These are phyloP conservation scores for Apiospora aurea DNA, from an alignment of 2,329 filamentous ascomycete species.

Conservation along the genomic window DNA sequence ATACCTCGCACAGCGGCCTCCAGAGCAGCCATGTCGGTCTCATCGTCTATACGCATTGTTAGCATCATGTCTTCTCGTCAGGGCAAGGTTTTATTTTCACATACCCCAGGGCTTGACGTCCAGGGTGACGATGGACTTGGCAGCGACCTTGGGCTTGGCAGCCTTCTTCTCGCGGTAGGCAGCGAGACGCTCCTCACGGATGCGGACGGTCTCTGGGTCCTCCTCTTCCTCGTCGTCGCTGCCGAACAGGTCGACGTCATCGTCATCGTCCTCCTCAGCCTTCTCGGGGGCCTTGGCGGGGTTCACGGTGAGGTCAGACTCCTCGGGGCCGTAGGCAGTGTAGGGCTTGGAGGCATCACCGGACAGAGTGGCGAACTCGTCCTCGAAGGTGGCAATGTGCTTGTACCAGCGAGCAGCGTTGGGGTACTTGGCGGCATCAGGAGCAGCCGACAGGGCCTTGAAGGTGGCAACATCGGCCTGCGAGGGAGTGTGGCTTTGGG, in stretches of 20 bases:
- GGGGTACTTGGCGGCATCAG: slow-evolving; percentile 87
- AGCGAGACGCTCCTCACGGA: slow-evolving; percentile 88
- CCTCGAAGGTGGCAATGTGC: slow-evolving; percentile 92
- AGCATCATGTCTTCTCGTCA: slow-evolving; percentile 11
- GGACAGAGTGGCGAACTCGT: slow-evolving; percentile 88
- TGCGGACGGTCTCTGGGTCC: slow-evolving; percentile 81
- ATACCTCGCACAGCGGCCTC: slow-evolving; percentile 83
- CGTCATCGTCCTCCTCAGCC: slow-evolving; percentile 76
- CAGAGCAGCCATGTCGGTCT: slow-evolving; percentile 88
- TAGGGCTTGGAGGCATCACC: slow-evolving; percentile 90
- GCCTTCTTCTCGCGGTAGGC: slow-evolving; percentile 99
- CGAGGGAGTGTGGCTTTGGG: slow-evolving; percentile 66
- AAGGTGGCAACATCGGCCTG: slow-evolving; percentile 97
- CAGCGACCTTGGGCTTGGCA: slow-evolving; percentile 85
- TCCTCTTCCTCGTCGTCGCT: slow-evolving; percentile 79
- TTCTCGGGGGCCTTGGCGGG: slow-evolving; percentile 80
- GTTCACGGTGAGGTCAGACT: slow-evolving; percentile 78
- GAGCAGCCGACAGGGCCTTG: slow-evolving; percentile 82
- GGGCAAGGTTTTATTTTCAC: slow-evolving; percentile 43
- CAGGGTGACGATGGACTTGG: slow-evolving; percentile 95
- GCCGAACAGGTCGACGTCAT: slow-evolving; percentile 87
- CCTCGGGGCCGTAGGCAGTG: slow-evolving; percentile 91
- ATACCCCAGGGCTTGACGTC: slow-evolving; percentile 99
- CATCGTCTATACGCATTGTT: slow-evolving; percentile 69
- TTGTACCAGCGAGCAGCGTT: slow-evolving; percentile 98